These are phyloP conservation scores for Nepenthes mirabilis DNA, from an alignment of 148 eudicot species.

Conservation along the genomic window DNA sequence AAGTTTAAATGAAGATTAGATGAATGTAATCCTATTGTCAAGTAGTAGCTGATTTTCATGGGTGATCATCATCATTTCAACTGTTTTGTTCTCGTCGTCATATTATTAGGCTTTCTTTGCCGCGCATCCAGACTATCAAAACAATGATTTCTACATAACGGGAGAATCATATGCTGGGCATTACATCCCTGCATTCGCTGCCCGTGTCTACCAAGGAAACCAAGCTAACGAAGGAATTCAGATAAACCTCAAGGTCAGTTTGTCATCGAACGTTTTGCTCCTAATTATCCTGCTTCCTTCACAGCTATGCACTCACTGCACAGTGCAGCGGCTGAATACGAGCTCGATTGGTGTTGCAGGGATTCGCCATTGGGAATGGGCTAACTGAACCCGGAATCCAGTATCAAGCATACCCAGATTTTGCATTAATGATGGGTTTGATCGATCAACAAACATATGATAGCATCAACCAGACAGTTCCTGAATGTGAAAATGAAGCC, in stretches of 20 bases:
- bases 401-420: conserved; percentile 83
- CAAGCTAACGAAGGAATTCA: conserved; percentile 65
- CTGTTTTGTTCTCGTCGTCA: not conserved
- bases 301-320: not conserved
- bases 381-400: conserved; percentile 75
- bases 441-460: conserved; percentile 45
- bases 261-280: conserved; percentile 1
- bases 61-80: too few species aligned
- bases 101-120: conserved; percentile 61
- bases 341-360: conserved; percentile 24
- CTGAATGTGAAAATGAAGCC: conserved; percentile 61
- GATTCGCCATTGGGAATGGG: conserved; percentile 90
- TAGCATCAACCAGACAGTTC: conserved; percentile 57
- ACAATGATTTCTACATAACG: conserved; percentile 81
- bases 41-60: too few species aligned
- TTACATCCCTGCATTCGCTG: conserved; percentile 90
- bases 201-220: conserved; percentile 71
- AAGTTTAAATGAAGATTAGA: too few species aligned
- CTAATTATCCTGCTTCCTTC: not conserved
- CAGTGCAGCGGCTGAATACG: too few species aligned
- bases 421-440: conserved; percentile 79
- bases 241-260: conserved; percentile 65
- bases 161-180: conserved; percentile 98
- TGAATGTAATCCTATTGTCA: too few species aligned
- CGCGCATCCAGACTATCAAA: conserved; percentile 54